Evolutionary conservation across 73 alveolate species (phyloP).

Genomic region (Uronychia binucleata): DNA sequence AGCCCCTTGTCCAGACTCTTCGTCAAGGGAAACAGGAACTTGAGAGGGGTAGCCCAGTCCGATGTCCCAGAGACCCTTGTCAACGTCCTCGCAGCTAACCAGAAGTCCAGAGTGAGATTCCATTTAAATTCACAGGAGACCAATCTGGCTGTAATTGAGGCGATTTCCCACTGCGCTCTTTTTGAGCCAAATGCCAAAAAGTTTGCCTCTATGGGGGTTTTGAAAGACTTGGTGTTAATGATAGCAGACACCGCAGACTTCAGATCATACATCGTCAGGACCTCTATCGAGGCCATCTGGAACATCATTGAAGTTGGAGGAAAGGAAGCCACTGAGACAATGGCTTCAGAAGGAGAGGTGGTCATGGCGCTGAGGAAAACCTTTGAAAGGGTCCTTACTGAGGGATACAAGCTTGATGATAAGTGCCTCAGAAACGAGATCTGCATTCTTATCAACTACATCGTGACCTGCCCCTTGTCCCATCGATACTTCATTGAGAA

Average conservation of each 20-base stretch:
- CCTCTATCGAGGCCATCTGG: conserved; percentile 96
- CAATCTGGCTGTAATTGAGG: conserved; percentile 71
- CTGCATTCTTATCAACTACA: conserved; percentile 85
- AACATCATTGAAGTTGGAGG: conserved; percentile 97
- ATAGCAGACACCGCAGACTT: conserved; percentile 90
- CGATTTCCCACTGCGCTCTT: conserved; percentile 73
- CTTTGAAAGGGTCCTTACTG: conserved; percentile 87
- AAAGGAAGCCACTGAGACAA: conserved; percentile 79
- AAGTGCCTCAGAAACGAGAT: conserved; percentile 95
- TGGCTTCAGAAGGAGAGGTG: conserved; percentile 91
- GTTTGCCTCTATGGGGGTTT: conserved; percentile 90
- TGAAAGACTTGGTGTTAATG: conserved; percentile 90
- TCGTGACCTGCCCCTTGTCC: conserved; percentile 86
- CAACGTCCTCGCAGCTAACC: conserved; percentile 77
- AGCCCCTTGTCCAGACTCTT: conserved; percentile 63
- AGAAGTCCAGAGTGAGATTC: conserved; percentile 31
- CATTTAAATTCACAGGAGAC: conserved; percentile 39
- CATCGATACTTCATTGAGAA: conserved; percentile 86
- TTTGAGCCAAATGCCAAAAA: conserved; percentile 87
- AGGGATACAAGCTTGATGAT: conserved; percentile 95
- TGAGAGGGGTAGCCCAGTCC: conserved; percentile 72
- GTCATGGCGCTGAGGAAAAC: conserved; percentile 85
- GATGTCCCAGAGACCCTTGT: conserved; percentile 88
- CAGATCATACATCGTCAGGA: conserved; percentile 90
- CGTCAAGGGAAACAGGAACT: conserved; percentile 83